These are phyloP conservation scores for Mycothermus thermophilus DNA, from an alignment of 495 filamentous ascomycete genomes.

Conservation along the genomic window DNA sequence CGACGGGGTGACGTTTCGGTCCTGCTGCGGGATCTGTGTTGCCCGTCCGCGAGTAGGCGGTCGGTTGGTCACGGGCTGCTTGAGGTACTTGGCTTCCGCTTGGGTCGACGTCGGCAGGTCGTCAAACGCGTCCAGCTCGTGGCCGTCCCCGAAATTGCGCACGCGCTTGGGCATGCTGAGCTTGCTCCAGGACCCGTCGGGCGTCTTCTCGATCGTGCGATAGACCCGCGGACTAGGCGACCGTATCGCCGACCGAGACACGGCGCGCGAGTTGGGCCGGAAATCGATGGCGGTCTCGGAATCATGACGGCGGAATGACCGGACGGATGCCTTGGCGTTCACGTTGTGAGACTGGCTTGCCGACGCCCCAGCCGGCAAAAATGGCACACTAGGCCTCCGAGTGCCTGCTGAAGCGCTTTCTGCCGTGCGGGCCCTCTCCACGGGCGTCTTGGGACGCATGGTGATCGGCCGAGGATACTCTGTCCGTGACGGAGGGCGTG, in stretches of 20 bases:
- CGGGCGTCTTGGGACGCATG: slow-evolving; percentile 56
- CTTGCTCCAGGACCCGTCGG: slow-evolving; percentile 35
- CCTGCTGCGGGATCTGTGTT: slow-evolving; percentile 48
- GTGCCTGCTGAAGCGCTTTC: slow-evolving; percentile 39
- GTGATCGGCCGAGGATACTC: slow-evolving; percentile 26
- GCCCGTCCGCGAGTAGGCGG: slow-evolving; percentile 46
- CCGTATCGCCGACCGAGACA: slow-evolving; percentile 40
- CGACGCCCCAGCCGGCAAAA: slow-evolving; percentile 65
- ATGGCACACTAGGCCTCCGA: slow-evolving; percentile 57
- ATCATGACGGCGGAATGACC: slow-evolving; percentile 58
- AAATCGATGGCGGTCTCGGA: slow-evolving; percentile 46
- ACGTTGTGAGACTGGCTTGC: slow-evolving; percentile 67
- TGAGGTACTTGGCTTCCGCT: slow-evolving; percentile 67
- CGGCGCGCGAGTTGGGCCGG: slow-evolving; percentile 40
- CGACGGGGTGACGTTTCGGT: slow-evolving; percentile 38
- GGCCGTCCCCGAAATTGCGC: slow-evolving; percentile 81
- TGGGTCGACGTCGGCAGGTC: slow-evolving; percentile 81
- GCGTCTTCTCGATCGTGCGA: slow-evolving; percentile 24
- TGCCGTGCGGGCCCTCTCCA: slow-evolving; percentile 42
- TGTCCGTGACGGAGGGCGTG: slow-evolving; percentile 37
- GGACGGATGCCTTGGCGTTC: slow-evolving; percentile 52
- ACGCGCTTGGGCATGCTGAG: slow-evolving; percentile 60
- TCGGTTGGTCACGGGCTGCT: slow-evolving; percentile 59
- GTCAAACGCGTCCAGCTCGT: slow-evolving; percentile 83
- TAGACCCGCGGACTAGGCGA: slow-evolving; percentile 42